These are phyloP conservation scores for Raphanus sativus DNA, from an alignment of 345 rosid species.

Conservation along the genomic window DNA sequence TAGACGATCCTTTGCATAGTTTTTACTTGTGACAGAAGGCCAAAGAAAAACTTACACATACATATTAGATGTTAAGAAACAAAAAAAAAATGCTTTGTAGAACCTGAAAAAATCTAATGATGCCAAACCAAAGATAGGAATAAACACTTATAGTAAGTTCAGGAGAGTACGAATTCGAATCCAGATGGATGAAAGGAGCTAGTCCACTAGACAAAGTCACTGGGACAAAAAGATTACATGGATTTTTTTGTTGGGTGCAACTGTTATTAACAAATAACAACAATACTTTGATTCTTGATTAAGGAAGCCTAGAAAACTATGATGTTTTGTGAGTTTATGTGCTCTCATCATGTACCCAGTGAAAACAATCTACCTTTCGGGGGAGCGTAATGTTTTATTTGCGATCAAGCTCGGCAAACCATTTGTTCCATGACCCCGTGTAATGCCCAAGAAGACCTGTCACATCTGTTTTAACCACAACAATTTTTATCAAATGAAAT, in stretches of 20 bases:
- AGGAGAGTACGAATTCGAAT: background rate
- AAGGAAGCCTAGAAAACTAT: background rate
- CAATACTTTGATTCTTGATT: background rate
- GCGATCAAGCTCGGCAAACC: conserved; percentile 64
- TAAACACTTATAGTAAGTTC: background rate
- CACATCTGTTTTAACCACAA: conserved; percentile 50
- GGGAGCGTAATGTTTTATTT: conserved; percentile 35
- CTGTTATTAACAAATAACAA: conserved; percentile 24
- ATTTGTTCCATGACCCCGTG: conserved; percentile 70
- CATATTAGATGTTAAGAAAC: too few species aligned
- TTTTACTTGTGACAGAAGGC: background rate
- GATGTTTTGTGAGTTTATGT: conserved; percentile 8
- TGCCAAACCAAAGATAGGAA: background rate
- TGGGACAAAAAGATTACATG: background rate
- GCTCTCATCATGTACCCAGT: conserved; percentile 1
- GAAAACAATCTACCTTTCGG: background rate
- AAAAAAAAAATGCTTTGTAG: background rate
- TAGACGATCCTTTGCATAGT: background rate
- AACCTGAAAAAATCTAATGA: background rate
- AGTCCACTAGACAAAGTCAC: background rate
- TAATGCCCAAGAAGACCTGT: conserved; percentile 72
- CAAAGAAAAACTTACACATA: background rate
- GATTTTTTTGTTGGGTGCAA: background rate
- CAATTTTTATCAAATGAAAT: background rate
- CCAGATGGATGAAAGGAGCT: background rate